These are phyloP conservation scores for Inga laurina DNA, from an alignment of 306 rosid genomes.

Conservation along the genomic window DNA sequence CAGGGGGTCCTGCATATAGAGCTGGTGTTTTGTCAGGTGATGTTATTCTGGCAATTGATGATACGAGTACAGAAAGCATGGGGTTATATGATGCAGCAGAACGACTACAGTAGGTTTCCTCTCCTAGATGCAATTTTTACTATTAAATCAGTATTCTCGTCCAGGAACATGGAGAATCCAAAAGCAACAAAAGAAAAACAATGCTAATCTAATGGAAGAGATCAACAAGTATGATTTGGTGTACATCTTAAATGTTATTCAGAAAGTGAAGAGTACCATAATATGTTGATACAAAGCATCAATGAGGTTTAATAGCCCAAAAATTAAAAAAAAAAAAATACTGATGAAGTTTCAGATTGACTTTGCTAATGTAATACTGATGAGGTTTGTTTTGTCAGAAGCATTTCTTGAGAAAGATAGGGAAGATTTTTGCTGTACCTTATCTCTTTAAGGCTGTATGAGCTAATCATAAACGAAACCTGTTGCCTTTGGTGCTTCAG, in stretches of 20 bases:
- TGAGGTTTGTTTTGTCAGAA: not conserved
- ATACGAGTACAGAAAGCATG: constrained; percentile 76
- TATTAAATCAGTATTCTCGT: constrained; percentile 27
- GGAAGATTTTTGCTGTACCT: not conserved
- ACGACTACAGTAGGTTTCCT: constrained; percentile 81
- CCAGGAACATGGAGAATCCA: constrained; percentile 1
- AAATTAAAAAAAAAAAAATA: not conserved
- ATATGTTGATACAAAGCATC: constrained; percentile 2
- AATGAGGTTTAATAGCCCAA: not conserved
- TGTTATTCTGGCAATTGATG: constrained; percentile 79
- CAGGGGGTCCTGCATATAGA: constrained; percentile 90
- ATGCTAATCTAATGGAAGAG: constrained; percentile 8
- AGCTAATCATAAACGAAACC: not conserved
- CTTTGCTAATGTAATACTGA: constrained; percentile 7
- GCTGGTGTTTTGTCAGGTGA: constrained; percentile 91
- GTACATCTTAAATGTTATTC: constrained; percentile 21
- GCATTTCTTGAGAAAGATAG: not conserved
- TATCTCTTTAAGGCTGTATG: not conserved
- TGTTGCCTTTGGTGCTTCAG: constrained; percentile 15
- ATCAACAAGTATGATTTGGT: constrained; percentile 17
- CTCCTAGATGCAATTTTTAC: constrained; percentile 19
- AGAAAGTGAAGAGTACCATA: constrained; percentile 14
- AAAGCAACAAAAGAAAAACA: constrained; percentile 14
- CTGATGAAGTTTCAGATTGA: constrained; percentile 4
- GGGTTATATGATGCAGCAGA: constrained; percentile 96